Evolutionary conservation across 139 green algal genomes (phyloP).

Genomic region (Tetraselmis chui): DNA sequence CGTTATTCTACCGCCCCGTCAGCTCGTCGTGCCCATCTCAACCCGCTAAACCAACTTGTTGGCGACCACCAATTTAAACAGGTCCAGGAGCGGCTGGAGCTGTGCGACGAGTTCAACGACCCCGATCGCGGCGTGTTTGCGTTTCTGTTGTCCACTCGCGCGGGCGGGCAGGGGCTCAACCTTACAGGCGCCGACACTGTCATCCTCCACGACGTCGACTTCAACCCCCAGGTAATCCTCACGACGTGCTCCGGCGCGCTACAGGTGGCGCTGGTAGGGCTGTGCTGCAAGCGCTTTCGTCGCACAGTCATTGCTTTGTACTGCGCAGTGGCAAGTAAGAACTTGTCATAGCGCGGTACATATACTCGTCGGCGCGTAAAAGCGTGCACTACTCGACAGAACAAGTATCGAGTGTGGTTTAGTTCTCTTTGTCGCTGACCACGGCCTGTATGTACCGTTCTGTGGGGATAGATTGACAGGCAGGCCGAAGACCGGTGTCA

Average conservation of each 20-base stretch:
- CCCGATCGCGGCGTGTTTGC: constrained; percentile 60
- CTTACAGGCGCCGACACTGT: constrained; percentile 92
- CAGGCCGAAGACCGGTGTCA: constrained; percentile 56
- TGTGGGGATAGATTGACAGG: constrained; percentile 40
- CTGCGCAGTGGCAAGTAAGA: too few species aligned
- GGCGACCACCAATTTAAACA: too few species aligned
- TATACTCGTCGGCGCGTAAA: too few species aligned
- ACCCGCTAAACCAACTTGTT: too few species aligned
- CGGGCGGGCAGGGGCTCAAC: constrained; percentile 90
- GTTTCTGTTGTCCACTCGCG: constrained; percentile 89
- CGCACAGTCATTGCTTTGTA: not conserved
- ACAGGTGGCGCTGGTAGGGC: not conserved
- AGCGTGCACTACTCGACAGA: too few species aligned
- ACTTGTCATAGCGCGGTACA: too few species aligned
- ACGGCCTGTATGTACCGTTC: too few species aligned
- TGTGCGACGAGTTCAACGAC: constrained; percentile 76
- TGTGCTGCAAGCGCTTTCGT: not conserved
- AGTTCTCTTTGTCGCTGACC: too few species aligned
- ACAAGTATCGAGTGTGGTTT: too few species aligned
- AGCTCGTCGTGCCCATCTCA: too few species aligned
- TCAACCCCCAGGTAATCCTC: constrained; percentile 86
- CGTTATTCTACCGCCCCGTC: not conserved
- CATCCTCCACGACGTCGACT: constrained; percentile 91
- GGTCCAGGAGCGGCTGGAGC: constrained; percentile 67
- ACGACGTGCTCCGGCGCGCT: too few species aligned